phyloP scores from a whole-genome alignment of 208 protist genomes.

The Leishmania lainsoni region DNA sequence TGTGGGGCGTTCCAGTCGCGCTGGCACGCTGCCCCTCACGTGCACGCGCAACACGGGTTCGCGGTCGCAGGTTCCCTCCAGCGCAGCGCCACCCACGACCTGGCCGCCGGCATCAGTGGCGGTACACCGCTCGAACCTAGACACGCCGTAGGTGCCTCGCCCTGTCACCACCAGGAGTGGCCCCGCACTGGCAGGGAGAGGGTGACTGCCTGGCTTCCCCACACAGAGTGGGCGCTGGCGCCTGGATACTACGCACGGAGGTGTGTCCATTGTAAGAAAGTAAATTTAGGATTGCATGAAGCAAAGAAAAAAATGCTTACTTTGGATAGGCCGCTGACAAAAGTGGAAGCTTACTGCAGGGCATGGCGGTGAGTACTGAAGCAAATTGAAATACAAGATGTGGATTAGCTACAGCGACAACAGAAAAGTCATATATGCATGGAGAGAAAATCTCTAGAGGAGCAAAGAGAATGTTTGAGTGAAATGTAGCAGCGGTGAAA shows the following conservation, averaged over 20 bases:
- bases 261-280: background rate
- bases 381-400: background rate
- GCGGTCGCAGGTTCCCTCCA: background rate
- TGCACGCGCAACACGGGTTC: background rate
- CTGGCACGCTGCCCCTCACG: background rate
- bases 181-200: background rate
- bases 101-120: background rate
- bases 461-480: background rate
- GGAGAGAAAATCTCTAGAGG: background rate
- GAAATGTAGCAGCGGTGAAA: background rate
- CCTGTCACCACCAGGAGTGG: background rate
- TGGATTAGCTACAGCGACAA: background rate
- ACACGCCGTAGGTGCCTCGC: background rate
- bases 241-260: background rate
- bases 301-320: slow-evolving; percentile 5
- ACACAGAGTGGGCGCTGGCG: background rate
- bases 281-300: background rate
- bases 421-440: background rate
- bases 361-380: background rate
- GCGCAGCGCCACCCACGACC: background rate
- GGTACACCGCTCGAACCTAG: background rate
- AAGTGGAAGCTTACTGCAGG: background rate
- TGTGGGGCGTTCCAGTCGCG: background rate
- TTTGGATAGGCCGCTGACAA: background rate
- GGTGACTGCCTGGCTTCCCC: background rate